Conservation (phyloP, 768 basidiomycete genomes). For the Boletus tomentosulus region DNA sequence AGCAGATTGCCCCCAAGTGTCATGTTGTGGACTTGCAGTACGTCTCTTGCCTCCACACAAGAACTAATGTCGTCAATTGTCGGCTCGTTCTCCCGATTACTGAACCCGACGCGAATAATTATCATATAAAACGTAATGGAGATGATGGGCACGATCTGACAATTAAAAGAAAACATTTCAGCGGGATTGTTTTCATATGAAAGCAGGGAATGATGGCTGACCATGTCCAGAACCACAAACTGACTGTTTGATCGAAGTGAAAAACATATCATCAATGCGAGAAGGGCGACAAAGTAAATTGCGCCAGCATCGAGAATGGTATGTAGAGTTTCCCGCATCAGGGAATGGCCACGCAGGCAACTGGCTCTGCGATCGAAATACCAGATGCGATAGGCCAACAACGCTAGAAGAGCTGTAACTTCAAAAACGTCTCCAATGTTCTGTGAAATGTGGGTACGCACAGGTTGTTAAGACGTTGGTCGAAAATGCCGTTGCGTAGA, state of each 20-base stretch:
- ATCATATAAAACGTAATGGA: conserved; percentile 15
- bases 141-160: conserved; percentile 7
- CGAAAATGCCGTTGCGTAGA: conserved; percentile 2
- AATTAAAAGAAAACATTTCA: not conserved
- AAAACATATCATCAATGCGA: not conserved
- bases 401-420: not conserved
- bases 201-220: not conserved
- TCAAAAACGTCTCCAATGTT: not conserved
- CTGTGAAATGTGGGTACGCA: not conserved
- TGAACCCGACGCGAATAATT: conserved; percentile 6
- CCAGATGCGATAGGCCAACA: conserved; percentile 8
- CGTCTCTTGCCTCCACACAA: not conserved
- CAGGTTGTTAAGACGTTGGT: conserved; percentile 10
- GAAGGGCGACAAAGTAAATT: conserved; percentile 7
- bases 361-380: not conserved
- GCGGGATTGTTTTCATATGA: no score
- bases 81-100: not conserved
- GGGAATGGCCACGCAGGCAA: not conserved
- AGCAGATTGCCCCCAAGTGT: not conserved
- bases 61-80: not conserved
- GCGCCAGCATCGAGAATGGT: conserved; percentile 8
- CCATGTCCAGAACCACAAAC: conserved; percentile 11
- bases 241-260: not conserved
- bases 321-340: not conserved
- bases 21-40: not conserved